Evolutionary conservation across 148 eudicot genomes (phyloP).

Genomic region (Drosera capensis): DNA sequence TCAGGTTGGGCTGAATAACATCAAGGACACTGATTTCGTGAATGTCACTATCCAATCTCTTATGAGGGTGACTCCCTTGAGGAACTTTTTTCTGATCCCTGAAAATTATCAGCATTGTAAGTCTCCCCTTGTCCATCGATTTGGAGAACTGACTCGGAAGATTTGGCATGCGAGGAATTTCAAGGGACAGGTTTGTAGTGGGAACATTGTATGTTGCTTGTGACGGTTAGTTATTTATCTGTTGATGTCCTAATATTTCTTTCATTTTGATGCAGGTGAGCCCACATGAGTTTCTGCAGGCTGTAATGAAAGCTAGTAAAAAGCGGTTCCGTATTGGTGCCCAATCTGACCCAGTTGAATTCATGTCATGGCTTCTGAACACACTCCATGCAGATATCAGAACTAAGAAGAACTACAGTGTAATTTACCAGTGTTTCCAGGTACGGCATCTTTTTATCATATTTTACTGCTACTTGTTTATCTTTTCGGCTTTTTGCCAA

Average conservation of each 20-base stretch:
- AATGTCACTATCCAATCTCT: conserved; percentile 91
- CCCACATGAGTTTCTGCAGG: conserved; percentile 96
- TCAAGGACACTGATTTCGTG: conserved; percentile 85
- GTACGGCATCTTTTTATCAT: conserved; percentile 15
- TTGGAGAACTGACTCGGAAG: conserved; percentile 91
- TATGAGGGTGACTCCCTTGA: conserved; percentile 91
- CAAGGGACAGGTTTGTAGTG: conserved; percentile 74
- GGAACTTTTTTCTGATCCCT: conserved; percentile 90
- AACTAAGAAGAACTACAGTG: conserved; percentile 55
- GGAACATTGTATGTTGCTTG: background rate
- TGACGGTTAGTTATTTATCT: no score
- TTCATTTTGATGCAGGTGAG: conserved; percentile 76
- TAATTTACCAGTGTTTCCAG: conserved; percentile 90
- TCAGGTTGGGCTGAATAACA: conserved; percentile 89
- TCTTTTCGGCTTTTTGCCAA: background rate
- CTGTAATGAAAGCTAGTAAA: conserved; percentile 88
- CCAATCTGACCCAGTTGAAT: conserved; percentile 92
- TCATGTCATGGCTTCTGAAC: conserved; percentile 93
- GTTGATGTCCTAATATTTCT: no score
- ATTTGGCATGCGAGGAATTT: conserved; percentile 94
- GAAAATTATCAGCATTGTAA: conserved; percentile 72
- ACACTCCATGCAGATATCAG: conserved; percentile 64
- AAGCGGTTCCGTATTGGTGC: conserved; percentile 75
- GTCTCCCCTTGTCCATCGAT: conserved; percentile 83
- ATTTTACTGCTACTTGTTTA: background rate